Evolutionary conservation across 192 early-diverging fungal species (phyloP).

Genomic region (Funneliformis geosporum): DNA sequence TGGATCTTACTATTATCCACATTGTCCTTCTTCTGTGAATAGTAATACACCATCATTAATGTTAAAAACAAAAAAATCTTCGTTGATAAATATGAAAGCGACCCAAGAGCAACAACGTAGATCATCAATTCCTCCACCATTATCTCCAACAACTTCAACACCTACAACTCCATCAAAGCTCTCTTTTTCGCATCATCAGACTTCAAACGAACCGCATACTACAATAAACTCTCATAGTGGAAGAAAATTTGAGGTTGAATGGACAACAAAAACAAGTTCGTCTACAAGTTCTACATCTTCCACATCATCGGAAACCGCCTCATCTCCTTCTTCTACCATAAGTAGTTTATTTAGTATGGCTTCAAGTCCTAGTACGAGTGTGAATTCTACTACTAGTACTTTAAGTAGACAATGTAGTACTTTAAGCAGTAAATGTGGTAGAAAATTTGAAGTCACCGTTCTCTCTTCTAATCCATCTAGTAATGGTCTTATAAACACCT

Average conservation of each 20-base stretch:
- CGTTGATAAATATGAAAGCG: not conserved
- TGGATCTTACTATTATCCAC: not conserved
- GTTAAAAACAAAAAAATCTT: not conserved
- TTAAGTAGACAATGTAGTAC: not conserved
- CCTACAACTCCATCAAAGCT: not conserved
- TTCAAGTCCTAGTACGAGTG: not conserved
- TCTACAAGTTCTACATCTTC: not conserved
- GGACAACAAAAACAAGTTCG: not conserved
- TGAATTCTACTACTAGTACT: not conserved
- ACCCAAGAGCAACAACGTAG: not conserved
- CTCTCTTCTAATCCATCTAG: not conserved
- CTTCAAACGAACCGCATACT: conserved; percentile 3
- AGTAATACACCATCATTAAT: not conserved
- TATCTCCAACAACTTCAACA: not conserved
- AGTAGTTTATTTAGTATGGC: not conserved
- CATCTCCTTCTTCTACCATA: not conserved
- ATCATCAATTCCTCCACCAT: not conserved
- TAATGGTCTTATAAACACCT: not conserved
- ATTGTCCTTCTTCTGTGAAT: not conserved
- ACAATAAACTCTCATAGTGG: conserved; percentile 20
- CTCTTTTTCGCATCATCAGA: not conserved
- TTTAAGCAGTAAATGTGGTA: not conserved
- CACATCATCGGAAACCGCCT: not conserved
- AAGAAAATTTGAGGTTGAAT: conserved; percentile 26
- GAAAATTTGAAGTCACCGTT: not conserved